Conservation (phyloP, 1,284 basidiomycete genomes). For the Ustanciosporium gigantosporum region DNA sequence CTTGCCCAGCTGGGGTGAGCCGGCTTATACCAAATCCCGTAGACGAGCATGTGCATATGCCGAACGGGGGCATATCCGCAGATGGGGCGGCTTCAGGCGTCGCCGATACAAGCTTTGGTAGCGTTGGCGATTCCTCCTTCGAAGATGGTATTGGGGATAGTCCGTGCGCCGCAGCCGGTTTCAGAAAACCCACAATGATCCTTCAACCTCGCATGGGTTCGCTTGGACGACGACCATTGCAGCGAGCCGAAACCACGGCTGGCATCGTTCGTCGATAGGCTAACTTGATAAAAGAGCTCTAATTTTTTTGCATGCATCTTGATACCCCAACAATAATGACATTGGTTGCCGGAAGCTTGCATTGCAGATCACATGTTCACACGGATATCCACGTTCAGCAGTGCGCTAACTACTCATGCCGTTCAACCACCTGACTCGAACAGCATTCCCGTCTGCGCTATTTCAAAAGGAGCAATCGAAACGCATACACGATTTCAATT, state of each 20-base stretch:
- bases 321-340: no score
- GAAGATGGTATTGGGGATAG: slow-evolving; percentile 48
- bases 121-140: slow-evolving; percentile 52
- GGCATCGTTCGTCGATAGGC: slow-evolving; percentile 23
- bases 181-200: slow-evolving; percentile 13
- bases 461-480: no score
- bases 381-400: no score
- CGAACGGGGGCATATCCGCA: neutral
- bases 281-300: no score
- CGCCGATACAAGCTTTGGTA: slow-evolving; percentile 50
- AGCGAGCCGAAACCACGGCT: slow-evolving; percentile 30
- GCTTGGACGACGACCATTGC: slow-evolving; percentile 23
- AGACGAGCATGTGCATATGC: neutral
- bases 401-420: no score
- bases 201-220: slow-evolving; percentile 17
- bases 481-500: no score
- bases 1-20: slow-evolving; percentile 10
- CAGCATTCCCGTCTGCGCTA: no score
- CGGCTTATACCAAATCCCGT: no score
- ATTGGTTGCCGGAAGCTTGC: no score
- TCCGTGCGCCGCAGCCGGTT: slow-evolving; percentile 46
- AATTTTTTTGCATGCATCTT: no score
- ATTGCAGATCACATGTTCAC: no score
- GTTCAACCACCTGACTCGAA: no score
- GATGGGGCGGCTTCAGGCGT: neutral